Evolutionary conservation across 1,284 basidiomycete genomes (phyloP).

Genomic region (Moniliophthora roreri): DNA sequence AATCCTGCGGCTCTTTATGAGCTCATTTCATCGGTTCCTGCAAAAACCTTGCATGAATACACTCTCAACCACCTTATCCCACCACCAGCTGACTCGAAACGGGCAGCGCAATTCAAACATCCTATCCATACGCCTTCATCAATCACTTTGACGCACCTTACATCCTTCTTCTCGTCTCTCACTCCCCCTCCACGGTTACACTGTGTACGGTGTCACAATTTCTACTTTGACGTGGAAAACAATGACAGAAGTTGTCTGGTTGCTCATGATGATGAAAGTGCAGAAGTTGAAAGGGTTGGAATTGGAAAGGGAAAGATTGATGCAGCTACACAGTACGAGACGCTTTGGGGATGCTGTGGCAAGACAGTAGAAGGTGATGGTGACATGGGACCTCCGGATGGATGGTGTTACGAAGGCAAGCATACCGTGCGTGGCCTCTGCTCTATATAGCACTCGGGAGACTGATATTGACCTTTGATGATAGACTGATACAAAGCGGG

Average conservation of each 20-base stretch:
- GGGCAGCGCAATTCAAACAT: conserved; percentile 21
- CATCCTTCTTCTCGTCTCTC: conserved; percentile 56
- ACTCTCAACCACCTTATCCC: conserved; percentile 48
- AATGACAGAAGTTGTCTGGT: conserved; percentile 54
- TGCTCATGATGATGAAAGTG: conserved; percentile 46
- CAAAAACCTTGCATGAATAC: conserved; percentile 66
- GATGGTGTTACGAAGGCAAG: conserved; percentile 80
- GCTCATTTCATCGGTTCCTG: conserved; percentile 58
- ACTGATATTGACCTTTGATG: conserved; percentile 4
- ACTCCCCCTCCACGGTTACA: conserved; percentile 65
- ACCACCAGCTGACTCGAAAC: conserved; percentile 18
- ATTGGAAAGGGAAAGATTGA: conserved; percentile 14
- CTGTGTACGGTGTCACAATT: conserved; percentile 71
- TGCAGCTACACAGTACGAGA: conserved; percentile 37
- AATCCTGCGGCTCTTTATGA: conserved; percentile 45
- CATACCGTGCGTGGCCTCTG: conserved; percentile 57
- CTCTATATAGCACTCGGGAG: conserved; percentile 7
- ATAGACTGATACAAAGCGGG: conserved; percentile 70
- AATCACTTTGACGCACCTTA: conserved; percentile 39
- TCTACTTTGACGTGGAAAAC: conserved; percentile 59
- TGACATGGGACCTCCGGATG: conserved; percentile 77
- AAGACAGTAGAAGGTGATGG: conserved; percentile 70
- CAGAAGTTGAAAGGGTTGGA: conserved; percentile 41
- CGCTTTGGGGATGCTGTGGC: conserved; percentile 70
- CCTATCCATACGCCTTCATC: conserved; percentile 16